Evolutionary conservation across 208 protist species (phyloP), one percentile per base, ranked within the genome.

Genomic region (Acanthamoeba royreba): DNA sequence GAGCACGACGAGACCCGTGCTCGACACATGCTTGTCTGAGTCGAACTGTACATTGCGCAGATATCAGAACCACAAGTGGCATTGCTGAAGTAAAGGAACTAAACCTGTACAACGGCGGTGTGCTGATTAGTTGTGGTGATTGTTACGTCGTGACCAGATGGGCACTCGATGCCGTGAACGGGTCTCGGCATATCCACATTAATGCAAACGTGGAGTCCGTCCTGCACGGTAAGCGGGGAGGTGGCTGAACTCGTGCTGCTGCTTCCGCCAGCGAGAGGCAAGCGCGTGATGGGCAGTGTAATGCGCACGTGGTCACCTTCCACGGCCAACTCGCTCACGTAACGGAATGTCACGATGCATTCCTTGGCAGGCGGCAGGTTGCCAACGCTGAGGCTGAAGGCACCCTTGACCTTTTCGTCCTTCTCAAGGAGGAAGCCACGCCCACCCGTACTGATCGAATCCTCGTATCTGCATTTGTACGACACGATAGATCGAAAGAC

Each of bases 291-390:
- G 31, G 94, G 94, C 7, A 96, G 61, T 2, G 87, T 8, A 17
- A 96, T 91, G 22, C 52, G 31, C 22, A 94, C 46, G 46, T 81
- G 52, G 2, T 81, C 53, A 45, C 69, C 74, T 11, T 94, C 86
- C 0, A 94, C 19, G 22, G 61, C 40, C 33, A 96, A 92, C 63
- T 96, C 93, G 17, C 63, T 72, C 33, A 96, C 42, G 58, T 95
- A 96, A 11, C 53, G 95, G 66, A 95, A 92, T 7, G 53, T 95
- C 66, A 95, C 85, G 38, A 81, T 19, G 17, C 89, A 58, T 22
- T 40, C 49, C 55, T 69, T 86, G 77, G 74, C 66, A 40, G 89
- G 46, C 9, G 66, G 93, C 1, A 96, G 47, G 66, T 96, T 96
- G 86, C 95, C 95, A 1, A 96, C 81, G 22, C 3, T 81, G 38